These are phyloP conservation scores for Naumovozyma castellii DNA, from an alignment of 805 yeast genomes.

Conservation along the genomic window DNA sequence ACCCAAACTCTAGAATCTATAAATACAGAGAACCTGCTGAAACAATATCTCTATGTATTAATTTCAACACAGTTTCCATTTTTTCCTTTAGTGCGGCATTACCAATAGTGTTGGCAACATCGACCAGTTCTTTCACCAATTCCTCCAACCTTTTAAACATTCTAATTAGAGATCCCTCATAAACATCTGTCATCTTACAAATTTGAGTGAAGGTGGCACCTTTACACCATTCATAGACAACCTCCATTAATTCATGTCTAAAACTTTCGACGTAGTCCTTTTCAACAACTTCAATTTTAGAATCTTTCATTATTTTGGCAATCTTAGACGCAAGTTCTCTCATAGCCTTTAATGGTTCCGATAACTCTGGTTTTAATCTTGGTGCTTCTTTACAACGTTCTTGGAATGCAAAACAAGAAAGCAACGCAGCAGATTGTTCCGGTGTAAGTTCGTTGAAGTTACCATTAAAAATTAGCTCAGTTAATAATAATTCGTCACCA, in stretches of 20 bases:
- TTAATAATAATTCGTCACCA: constrained; percentile 72
- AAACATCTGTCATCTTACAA: constrained; percentile 97
- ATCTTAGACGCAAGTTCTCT: constrained; percentile 86
- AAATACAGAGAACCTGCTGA: constrained; percentile 90
- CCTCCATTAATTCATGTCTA: constrained; percentile 93
- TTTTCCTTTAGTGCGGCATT: constrained; percentile 76
- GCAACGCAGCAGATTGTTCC: constrained; percentile 83
- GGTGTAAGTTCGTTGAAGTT: constrained; percentile 80
- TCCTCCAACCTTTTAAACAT: constrained; percentile 93
- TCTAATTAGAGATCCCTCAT: constrained; percentile 92
- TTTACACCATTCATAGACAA: constrained; percentile 91
- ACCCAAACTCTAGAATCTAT: constrained; percentile 6
- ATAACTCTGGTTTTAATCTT: constrained; percentile 74
- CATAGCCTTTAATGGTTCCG: constrained; percentile 84
- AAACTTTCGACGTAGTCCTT: constrained; percentile 88
- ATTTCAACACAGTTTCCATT: constrained; percentile 75
- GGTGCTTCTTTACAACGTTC: constrained; percentile 88
- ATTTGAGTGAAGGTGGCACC: constrained; percentile 95
- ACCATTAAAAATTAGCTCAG: constrained; percentile 93
- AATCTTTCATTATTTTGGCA: constrained; percentile 82
- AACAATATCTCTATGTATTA: constrained; percentile 92
- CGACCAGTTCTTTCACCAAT: constrained; percentile 76
- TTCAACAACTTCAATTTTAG: constrained; percentile 81
- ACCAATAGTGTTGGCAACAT: constrained; percentile 92
- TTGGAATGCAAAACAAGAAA: constrained; percentile 94